A percentile compares a stretch with the other conserved stretches of the same genome.
phyloP scores from a whole-genome alignment of 805 yeast genomes.

The Candida pseudoglaebosa region DNA sequence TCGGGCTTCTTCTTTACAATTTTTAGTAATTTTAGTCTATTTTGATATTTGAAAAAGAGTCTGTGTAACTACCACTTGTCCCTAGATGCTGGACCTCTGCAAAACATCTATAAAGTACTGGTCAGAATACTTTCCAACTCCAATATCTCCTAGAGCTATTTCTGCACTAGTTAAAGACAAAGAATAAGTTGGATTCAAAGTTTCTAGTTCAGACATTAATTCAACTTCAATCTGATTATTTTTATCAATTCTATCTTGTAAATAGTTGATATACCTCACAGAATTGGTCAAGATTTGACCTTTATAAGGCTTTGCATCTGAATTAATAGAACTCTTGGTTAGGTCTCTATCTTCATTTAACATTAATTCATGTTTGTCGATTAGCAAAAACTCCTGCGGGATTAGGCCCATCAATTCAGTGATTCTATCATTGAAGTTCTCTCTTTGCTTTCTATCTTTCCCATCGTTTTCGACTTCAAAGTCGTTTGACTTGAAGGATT shows the following conservation, averaged over 20 bases:
- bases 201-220: not conserved
- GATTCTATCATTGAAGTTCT: slow-evolving; percentile 41
- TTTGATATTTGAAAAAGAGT: too few relatives aligned
- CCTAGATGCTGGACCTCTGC: slow-evolving; percentile 8
- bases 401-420: slow-evolving; percentile 39
- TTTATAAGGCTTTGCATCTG: not conserved
- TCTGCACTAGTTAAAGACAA: not conserved
- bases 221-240: not conserved
- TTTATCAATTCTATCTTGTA: not conserved
- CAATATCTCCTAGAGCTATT: not conserved
- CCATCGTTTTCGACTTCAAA: slow-evolving; percentile 30
- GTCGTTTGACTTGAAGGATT: slow-evolving; percentile 25
- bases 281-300: not conserved
- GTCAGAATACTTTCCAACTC: not conserved
- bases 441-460: slow-evolving; percentile 40
- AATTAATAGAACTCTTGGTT: not conserved
- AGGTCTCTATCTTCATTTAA: not conserved
- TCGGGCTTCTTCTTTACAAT: too few relatives aligned
- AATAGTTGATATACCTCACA: not conserved
- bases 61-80: slow-evolving; percentile 20
- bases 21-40: too few relatives aligned
- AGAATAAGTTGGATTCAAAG: not conserved
- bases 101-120: not conserved
- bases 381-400: slow-evolving; percentile 33
- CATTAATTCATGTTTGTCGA: slow-evolving; percentile 5